Base-by-base conservation (phyloP, 2,329 filamentous ascomycete species). In the Aspergillus ruber region DNA sequence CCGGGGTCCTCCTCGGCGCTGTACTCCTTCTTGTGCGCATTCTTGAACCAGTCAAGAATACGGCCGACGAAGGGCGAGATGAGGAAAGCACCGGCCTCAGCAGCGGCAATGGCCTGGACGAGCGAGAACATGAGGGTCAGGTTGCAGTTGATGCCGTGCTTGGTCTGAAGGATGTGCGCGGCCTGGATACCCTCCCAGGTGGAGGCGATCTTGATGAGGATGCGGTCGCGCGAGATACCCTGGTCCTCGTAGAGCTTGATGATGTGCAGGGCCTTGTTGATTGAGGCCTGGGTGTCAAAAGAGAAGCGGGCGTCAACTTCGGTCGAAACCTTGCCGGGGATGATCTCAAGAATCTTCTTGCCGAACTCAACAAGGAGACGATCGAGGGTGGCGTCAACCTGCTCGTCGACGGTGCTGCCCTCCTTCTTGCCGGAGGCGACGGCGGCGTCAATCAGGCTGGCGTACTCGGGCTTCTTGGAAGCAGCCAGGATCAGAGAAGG, bases 151-250 rank as follows among this genome's bases (percentile, higher is more conserved):
- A 98, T 84, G 67, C 85, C 86, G 79, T 97, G 85, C 79, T 98
- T 84, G 65, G 83, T 86, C 82, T 97, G 91, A 55, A 98, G 86
- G 71, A 94, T 90, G 80, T 95, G 85, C 58, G 93, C 91, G 57
- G 93, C 93, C 83, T 98, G 90, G 82, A 98, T 97, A 71, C 93
- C 93, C 80, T 98, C 93, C 89, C 90, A 98, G 73, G 93, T 98
- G 52, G 93, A 95, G 68, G 93, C 93, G 61, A 98, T 83, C 87
- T 98, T 98, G 83, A 98, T 98, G 62, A 98, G 82, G 67, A 98
- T 72, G 56, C 93, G 91, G 66, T 91, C 88, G 83, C 96, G 96
- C 75, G 81, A 77, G 72, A 98, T 88, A 58, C 93, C 93, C 66
- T 86, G 77, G 69, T 86, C 81, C 76, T 95, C 86, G 85, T 98